phyloP scores from a whole-genome alignment of 495 filamentous ascomycete genomes.

The Tirmania nivea region DNA sequence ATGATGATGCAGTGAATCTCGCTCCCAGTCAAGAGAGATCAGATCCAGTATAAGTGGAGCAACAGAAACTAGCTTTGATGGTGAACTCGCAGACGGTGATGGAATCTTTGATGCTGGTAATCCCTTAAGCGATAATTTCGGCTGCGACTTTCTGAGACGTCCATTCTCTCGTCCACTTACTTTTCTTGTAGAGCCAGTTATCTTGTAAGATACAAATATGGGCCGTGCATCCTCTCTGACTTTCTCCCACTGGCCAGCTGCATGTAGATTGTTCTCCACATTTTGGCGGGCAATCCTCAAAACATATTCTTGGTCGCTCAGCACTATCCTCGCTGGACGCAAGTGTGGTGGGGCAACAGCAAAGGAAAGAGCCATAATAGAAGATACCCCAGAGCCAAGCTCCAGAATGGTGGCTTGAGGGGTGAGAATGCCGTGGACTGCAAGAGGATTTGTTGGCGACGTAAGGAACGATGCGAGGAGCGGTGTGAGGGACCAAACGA shows the following conservation, averaged over 20 bases:
- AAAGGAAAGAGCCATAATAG: conserved; percentile 45
- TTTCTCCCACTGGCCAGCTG: conserved; percentile 13
- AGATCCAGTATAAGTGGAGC: conserved; percentile 22
- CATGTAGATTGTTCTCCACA: conserved; percentile 36
- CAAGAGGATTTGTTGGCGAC: conserved; percentile 37
- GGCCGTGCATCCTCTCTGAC: conserved; percentile 9
- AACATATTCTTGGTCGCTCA: conserved; percentile 81
- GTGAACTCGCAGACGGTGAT: background rate
- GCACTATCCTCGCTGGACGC: conserved; percentile 40
- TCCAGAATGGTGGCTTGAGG: conserved; percentile 42
- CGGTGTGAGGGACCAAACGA: conserved; percentile 85
- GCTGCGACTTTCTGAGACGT: conserved; percentile 2
- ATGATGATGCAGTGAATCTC: conserved; percentile 20
- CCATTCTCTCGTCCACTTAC: conserved; percentile 2
- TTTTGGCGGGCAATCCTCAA: conserved; percentile 53
- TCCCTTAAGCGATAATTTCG: conserved; percentile 6
- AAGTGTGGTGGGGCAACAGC: conserved; percentile 21
- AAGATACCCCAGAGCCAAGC: conserved; percentile 71
- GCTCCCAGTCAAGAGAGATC: conserved; percentile 49
- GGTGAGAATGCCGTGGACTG: conserved; percentile 28
- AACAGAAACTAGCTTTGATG: background rate
- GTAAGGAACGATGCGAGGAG: conserved; percentile 64
- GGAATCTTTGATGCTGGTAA: background rate
- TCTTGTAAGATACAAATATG: background rate
- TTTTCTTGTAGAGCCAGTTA: conserved; percentile 1